A percentile compares a stretch with the other conserved stretches of the same genome.
These are phyloP conservation scores for Euphorbia lathyris DNA, from an alignment of 345 rosid genomes.

Conservation along the genomic window DNA sequence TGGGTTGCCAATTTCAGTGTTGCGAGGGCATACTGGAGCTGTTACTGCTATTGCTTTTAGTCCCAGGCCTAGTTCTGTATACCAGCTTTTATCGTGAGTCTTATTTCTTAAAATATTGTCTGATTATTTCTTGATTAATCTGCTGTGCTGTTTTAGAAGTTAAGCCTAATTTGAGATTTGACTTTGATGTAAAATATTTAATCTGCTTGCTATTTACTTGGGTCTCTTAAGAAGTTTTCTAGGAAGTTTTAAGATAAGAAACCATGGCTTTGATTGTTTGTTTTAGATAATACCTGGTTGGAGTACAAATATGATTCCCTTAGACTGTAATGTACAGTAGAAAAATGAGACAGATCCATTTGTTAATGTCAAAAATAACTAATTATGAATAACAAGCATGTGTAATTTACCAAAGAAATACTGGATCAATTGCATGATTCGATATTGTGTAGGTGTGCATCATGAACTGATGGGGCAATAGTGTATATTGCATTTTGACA, in stretches of 20 bases:
- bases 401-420: neutral
- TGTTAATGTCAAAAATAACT: neutral
- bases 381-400: neutral
- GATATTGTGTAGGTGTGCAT: neutral
- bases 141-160: constrained; percentile 11
- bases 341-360: neutral
- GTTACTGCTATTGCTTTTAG: constrained; percentile 98
- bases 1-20: constrained; percentile 90
- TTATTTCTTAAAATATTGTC: constrained; percentile 18
- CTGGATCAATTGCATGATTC: neutral
- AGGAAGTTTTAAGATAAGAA: constrained; percentile 1
- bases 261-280: constrained; percentile 9
- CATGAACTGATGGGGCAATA: neutral
- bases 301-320: constrained; percentile 1
- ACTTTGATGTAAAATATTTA: constrained; percentile 15
- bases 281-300: constrained; percentile 14
- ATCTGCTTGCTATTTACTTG: neutral
- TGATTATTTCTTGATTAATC: constrained; percentile 14
- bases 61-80: constrained; percentile 84
- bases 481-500: neutral
- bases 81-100: constrained; percentile 96
- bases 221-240: constrained; percentile 11
- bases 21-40: constrained; percentile 90
- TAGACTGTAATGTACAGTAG: neutral
- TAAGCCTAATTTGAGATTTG: constrained; percentile 2